A percentile compares a stretch with the other conserved stretches of the same genome.
Evolutionary conservation across 768 basidiomycete species (phyloP).

Genomic region (Suillus lakei): DNA sequence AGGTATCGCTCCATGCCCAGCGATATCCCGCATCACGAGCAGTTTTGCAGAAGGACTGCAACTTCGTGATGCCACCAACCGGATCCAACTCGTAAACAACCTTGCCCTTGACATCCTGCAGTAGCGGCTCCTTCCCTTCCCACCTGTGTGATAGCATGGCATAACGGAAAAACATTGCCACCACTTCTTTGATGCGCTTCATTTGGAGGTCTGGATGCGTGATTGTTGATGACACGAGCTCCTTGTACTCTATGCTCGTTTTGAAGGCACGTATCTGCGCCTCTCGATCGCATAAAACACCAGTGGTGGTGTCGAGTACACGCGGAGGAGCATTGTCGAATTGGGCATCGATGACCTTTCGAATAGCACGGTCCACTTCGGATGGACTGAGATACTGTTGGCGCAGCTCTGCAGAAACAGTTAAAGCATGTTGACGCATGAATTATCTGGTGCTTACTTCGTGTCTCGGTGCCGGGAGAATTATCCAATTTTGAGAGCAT

Average conservation of each 20-base stretch:
- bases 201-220: not conserved
- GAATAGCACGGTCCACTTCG: not conserved
- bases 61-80: not conserved
- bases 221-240: not conserved
- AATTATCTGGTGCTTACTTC: not conserved
- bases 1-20: conserved; percentile 7
- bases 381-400: not conserved
- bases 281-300: not conserved
- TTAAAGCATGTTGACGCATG: not conserved
- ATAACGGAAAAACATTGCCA: not conserved
- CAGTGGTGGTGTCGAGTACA: not conserved
- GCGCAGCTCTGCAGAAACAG: not conserved
- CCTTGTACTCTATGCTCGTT: not conserved
- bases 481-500: not conserved
- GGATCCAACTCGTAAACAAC: not conserved
- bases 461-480: not conserved
- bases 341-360: not conserved
- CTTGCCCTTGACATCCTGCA: not conserved
- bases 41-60: not conserved
- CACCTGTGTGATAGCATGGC: not conserved
- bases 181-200: not conserved
- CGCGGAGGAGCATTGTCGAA: not conserved
- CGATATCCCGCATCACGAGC: too few species aligned
- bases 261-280: not conserved
- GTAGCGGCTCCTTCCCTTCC: not conserved